phyloP scores from a whole-genome alignment of 2,329 filamentous ascomycete species.

The Beauveria asiatica region DNA sequence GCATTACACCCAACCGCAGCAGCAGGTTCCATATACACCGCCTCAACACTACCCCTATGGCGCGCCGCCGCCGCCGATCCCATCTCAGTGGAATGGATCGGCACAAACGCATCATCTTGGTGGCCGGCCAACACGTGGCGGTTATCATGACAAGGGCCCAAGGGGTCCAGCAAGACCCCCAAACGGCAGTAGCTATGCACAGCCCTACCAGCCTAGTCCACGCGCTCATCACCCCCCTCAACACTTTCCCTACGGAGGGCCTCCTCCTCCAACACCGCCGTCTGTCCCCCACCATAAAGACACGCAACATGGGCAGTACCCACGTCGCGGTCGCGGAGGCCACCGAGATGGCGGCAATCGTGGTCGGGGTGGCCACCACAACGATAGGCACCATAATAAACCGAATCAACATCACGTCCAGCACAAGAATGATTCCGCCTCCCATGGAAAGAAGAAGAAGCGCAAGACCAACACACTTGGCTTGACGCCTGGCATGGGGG shows the following conservation, averaged over 20 bases:
- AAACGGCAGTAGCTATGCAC: conserved; percentile 20
- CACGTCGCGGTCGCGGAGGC: conserved; percentile 26
- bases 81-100: conserved; percentile 27
- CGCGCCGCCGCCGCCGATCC: conserved; percentile 25
- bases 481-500: conserved; percentile 57
- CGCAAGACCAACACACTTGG: conserved; percentile 64
- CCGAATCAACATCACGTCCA: conserved; percentile 18
- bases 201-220: conserved; percentile 33
- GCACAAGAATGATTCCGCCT: conserved; percentile 30
- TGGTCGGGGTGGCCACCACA: conserved; percentile 32
- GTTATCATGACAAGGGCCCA: conserved; percentile 36
- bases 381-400: conserved; percentile 38
- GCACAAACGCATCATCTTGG: conserved; percentile 25
- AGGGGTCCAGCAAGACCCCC: conserved; percentile 20
- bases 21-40: conserved; percentile 36
- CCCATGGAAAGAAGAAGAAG: conserved; percentile 59
- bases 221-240: conserved; percentile 25
- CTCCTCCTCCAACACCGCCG: conserved; percentile 27
- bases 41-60: conserved; percentile 33
- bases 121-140: conserved; percentile 31
- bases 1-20: conserved; percentile 31
- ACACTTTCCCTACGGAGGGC: conserved; percentile 30
- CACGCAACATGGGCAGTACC: conserved; percentile 26
- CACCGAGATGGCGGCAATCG: conserved; percentile 28
- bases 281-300: conserved; percentile 26